phyloP scores from a whole-genome alignment of 2,329 filamentous ascomycete genomes.

The Penicillium brevicompactum region DNA sequence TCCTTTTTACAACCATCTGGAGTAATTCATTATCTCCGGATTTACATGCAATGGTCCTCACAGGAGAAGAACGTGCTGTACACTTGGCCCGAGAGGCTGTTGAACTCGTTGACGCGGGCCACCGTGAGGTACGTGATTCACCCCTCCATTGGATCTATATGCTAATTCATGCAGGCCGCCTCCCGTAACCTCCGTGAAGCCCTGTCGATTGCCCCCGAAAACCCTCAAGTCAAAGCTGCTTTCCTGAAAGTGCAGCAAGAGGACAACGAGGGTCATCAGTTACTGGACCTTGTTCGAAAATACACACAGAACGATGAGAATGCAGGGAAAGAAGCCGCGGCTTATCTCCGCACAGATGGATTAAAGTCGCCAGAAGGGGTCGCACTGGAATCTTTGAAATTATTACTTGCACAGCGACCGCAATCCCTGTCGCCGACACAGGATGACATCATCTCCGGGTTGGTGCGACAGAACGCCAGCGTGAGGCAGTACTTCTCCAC shows the following conservation, averaged over 20 bases:
- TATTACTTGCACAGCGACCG: conserved; percentile 43
- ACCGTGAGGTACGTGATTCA: conserved; percentile 44
- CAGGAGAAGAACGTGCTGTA: conserved; percentile 49
- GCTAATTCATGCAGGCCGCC: conserved; percentile 39
- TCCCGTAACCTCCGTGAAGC: conserved; percentile 53
- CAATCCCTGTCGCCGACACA: conserved; percentile 42
- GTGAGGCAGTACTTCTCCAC: conserved; percentile 48
- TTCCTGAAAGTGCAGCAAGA: conserved; percentile 48
- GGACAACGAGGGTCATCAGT: conserved; percentile 44
- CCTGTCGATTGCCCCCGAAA: conserved; percentile 49
- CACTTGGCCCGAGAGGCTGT: conserved; percentile 50
- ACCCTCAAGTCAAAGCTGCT: conserved; percentile 47
- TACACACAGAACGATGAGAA: conserved; percentile 46
- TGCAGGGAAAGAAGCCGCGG: conserved; percentile 48
- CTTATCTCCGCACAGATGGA: conserved; percentile 47
- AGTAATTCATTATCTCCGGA: not conserved
- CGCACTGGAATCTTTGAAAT: conserved; percentile 46
- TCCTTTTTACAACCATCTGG: not conserved
- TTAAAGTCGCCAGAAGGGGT: conserved; percentile 45
- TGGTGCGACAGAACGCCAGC: conserved; percentile 46
- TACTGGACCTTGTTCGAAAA: conserved; percentile 48
- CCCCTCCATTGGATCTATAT: not conserved
- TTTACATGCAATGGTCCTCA: conserved; percentile 44
- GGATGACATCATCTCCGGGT: conserved; percentile 50
- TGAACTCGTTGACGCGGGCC: conserved; percentile 48